Percentiles rank a stretch among this genome's conserved stretches.
Conservation (phyloP, 495 filamentous ascomycete genomes). For the Trichocladium uniseriatum region DNA sequence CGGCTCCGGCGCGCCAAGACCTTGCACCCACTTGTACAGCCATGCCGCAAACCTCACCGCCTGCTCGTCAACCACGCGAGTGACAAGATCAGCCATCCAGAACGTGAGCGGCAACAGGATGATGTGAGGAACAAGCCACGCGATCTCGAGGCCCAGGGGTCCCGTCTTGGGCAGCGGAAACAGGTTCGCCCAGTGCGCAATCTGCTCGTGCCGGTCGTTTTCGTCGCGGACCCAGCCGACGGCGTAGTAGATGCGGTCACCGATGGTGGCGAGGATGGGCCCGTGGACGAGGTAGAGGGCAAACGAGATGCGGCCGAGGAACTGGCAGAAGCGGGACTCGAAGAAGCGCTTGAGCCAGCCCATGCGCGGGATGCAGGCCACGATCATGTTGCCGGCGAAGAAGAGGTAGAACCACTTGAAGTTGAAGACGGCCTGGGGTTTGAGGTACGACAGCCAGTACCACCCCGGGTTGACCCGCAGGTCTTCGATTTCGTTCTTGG, state of each 20-base stretch:
- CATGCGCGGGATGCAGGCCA: conserved; percentile 41
- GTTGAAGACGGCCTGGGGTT: conserved; percentile 46
- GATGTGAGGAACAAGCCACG: conserved; percentile 44
- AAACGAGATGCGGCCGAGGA: conserved; percentile 55
- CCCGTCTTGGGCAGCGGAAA: conserved; percentile 42
- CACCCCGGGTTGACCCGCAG: conserved; percentile 35
- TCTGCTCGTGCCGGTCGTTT: conserved; percentile 20
- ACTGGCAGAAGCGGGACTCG: conserved; percentile 50
- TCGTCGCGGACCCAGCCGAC: conserved; percentile 34
- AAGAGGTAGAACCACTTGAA: conserved; percentile 41
- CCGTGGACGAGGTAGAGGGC: conserved; percentile 61
- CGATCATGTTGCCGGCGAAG: conserved; percentile 46
- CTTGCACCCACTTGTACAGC: conserved; percentile 36
- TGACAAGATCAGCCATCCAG: conserved; percentile 47
- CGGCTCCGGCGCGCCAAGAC: conserved; percentile 5
- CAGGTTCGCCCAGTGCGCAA: conserved; percentile 37
- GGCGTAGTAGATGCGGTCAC: conserved; percentile 42
- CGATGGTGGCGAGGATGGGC: conserved; percentile 40
- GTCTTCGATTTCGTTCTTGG: conserved; percentile 26
- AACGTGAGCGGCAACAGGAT: conserved; percentile 49
- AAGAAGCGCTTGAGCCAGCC: conserved; percentile 43
- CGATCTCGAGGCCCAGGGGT: conserved; percentile 46
- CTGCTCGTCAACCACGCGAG: conserved; percentile 47
- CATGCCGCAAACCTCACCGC: conserved; percentile 44
- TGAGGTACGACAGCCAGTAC: conserved; percentile 39